phyloP scores from a whole-genome alignment of 2,329 filamentous ascomycete genomes.

The Grosmannia serpens region DNA sequence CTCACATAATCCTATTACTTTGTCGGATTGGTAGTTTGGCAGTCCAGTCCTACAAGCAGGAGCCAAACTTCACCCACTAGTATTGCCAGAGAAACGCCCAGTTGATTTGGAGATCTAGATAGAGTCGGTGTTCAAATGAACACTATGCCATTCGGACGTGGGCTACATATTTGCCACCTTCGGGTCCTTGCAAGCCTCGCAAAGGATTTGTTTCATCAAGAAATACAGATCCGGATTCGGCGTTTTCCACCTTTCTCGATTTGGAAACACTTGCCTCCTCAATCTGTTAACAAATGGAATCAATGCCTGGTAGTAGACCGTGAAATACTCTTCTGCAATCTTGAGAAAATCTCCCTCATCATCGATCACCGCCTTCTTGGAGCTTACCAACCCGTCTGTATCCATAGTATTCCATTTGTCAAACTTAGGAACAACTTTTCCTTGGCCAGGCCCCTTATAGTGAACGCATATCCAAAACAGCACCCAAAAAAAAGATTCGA shows the following conservation, averaged over 20 bases:
- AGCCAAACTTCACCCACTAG: no score
- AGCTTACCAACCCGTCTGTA: constrained; percentile 11
- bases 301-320: background rate
- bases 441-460: constrained; percentile 6
- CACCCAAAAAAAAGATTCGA: constrained; percentile 36
- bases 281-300: background rate
- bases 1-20: no score
- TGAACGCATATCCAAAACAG: constrained; percentile 1
- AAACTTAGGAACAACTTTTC: background rate
- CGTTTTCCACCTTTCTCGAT: background rate
- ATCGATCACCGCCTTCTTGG: background rate
- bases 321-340: background rate
- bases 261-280: background rate
- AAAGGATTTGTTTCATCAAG: background rate
- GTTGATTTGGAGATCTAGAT: no score
- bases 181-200: background rate
- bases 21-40: no score
- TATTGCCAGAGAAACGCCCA: no score
- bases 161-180: no score
- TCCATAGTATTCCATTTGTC: background rate
- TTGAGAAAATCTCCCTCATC: background rate
- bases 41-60: no score
- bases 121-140: no score
- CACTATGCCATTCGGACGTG: no score
- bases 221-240: background rate